A percentile compares a stretch with the other conserved stretches of the same genome.
Conservation (phyloP, 768 basidiomycete genomes). For the Austroboletus festivus region DNA sequence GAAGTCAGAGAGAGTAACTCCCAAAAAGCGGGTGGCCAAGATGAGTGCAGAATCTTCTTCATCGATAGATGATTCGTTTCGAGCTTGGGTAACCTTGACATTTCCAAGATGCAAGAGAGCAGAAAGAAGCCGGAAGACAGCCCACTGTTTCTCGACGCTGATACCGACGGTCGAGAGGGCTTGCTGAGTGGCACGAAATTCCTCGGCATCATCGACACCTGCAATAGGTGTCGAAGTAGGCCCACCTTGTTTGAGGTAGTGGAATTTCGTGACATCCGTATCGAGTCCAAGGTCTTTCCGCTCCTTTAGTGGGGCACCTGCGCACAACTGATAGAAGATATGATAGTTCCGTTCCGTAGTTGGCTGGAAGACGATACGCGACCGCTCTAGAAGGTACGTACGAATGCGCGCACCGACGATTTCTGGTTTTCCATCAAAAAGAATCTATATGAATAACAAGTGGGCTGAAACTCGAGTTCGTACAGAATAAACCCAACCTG, state of each 20-base stretch:
- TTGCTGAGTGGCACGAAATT: constrained; percentile 90
- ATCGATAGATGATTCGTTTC: constrained; percentile 81
- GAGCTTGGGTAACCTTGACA: constrained; percentile 79
- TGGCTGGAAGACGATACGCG: constrained; percentile 96
- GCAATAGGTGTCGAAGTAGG: constrained; percentile 79
- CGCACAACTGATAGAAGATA: constrained; percentile 99
- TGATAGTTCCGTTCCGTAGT: constrained; percentile 97
- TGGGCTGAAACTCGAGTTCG: neutral
- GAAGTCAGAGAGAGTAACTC: constrained; percentile 87
- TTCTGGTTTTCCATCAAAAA: constrained; percentile 93
- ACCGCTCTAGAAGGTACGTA: constrained; percentile 96
- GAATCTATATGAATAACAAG: constrained; percentile 55
- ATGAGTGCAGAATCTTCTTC: constrained; percentile 79
- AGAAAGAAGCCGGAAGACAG: constrained; percentile 90
- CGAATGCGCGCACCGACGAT: constrained; percentile 99
- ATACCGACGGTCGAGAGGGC: constrained; percentile 97
- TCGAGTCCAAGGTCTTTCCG: constrained; percentile 93
- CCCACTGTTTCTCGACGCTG: constrained; percentile 97
- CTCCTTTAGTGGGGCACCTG: constrained; percentile 93
- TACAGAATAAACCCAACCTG: constrained; percentile 49
- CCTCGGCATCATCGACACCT: constrained; percentile 95
- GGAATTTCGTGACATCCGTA: constrained; percentile 80
- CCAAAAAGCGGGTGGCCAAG: constrained; percentile 85
- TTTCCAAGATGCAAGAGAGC: constrained; percentile 97
- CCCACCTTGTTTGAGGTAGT: constrained; percentile 92